Evolutionary conservation across 805 yeast species (phyloP).

Genomic region (Geotrichum ghanense): DNA sequence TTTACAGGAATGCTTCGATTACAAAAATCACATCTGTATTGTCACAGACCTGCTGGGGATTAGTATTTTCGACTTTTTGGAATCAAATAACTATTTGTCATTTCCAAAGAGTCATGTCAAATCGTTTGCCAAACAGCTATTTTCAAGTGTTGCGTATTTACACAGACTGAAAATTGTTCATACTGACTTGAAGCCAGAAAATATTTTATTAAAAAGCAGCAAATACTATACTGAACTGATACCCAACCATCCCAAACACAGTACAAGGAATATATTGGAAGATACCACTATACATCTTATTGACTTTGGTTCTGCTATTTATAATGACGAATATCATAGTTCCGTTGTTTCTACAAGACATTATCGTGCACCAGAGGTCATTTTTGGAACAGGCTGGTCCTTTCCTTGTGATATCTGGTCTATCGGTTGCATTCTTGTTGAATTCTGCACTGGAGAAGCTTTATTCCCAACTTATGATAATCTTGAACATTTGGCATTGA

Average conservation of each 20-base stretch:
- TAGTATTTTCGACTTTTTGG: constrained; percentile 83
- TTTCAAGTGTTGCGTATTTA: constrained; percentile 74
- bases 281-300: constrained; percentile 81
- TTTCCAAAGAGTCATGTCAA: constrained; percentile 92
- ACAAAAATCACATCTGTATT: constrained; percentile 83
- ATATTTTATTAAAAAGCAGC: constrained; percentile 53
- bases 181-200: constrained; percentile 95
- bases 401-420: constrained; percentile 97
- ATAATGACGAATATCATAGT: constrained; percentile 88
- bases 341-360: constrained; percentile 90
- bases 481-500: constrained; percentile 87
- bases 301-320: constrained; percentile 93
- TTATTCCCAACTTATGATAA: constrained; percentile 91
- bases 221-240: constrained; percentile 21
- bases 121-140: constrained; percentile 73
- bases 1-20: constrained; percentile 82
- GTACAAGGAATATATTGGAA: constrained; percentile 39
- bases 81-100: constrained; percentile 70
- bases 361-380: constrained; percentile 94
- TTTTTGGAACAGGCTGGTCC: constrained; percentile 89
- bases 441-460: constrained; percentile 87
- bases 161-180: constrained; percentile 88
- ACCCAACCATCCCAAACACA: constrained; percentile 27
- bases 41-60: constrained; percentile 81
- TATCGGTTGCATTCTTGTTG: constrained; percentile 89